Conservation (phyloP, 2,329 filamentous ascomycete genomes). For the Neopestalotiopsis clavispora region DNA sequence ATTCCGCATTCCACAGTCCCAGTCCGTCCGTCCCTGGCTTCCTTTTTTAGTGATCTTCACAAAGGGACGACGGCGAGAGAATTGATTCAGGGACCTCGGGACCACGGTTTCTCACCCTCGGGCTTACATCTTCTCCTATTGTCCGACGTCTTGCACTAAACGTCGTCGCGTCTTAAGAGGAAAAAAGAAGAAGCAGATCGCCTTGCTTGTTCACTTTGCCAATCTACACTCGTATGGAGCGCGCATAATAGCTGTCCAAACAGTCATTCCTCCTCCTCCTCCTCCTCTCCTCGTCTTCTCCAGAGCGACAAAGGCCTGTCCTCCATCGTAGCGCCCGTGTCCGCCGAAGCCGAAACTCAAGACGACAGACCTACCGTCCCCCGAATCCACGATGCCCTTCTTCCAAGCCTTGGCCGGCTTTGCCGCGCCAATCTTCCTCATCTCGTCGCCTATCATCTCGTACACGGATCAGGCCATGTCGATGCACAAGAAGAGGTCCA, state of each 20-base stretch:
- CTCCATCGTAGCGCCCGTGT: not conserved
- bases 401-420: conserved; percentile 57
- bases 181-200: too few species aligned
- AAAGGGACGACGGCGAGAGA: not conserved
- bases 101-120: not conserved
- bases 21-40: not conserved
- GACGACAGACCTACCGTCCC: not conserved
- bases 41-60: not conserved
- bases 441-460: conserved; percentile 67
- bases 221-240: not conserved
- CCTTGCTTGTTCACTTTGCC: not conserved
- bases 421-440: conserved; percentile 66
- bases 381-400: conserved; percentile 33
- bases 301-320: not conserved
- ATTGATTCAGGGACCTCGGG: not conserved
- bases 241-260: not conserved
- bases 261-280: not conserved
- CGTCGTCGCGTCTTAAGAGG: not conserved
- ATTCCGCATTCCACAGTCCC: not conserved
- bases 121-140: not conserved
- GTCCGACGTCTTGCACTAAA: not conserved
- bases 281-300: not conserved
- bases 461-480: conserved; percentile 70
- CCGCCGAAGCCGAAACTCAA: not conserved
- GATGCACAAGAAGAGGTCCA: conserved; percentile 68